Evolutionary conservation across 768 basidiomycete species (phyloP), one percentile per base, ranked within the genome.

Genomic region (Collybiopsis confluens): DNA sequence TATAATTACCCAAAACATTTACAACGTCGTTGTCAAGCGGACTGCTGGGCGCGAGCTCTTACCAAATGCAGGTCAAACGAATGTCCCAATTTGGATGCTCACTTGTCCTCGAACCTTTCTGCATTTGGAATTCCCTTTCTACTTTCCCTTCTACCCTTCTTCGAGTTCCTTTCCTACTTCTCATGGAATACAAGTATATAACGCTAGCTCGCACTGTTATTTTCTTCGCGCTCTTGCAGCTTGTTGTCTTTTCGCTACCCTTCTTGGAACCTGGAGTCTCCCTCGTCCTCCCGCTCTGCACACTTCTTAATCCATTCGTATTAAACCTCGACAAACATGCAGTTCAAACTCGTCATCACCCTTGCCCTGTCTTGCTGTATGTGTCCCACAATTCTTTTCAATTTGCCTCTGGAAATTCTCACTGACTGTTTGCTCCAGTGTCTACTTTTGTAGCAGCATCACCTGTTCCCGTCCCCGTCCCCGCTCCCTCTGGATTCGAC

Each of bases 401-500:
- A 20, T 13, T 7, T 1, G 15, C 6, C 18, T 5, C 4, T 37
- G 7, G 21, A 35, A 24, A 35, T 1, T 8, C 27, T 33, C 24
- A 27, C 15, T 16, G 15, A 11, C 35, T 15, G 4, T 30, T 46
- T 2, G 11, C 20, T 36, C 5, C 16, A 48, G 47, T 48, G 20
- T 48, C 47, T 24, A 35, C 47, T 7, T 48, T 48, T 3, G 47
- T 48, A 37, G 47, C 47, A 48, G 47, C 47, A 23, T 48, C 47
- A 37, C 47, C 47, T 23, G 23, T 48, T 5, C 47, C 47, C 16
- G 18, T 28, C 15, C 28, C 46, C 16, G 47, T 15, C 2, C 10
- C 35, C n/a, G 47, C 35, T 15, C 30, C 35, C 26, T 20, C 35
- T 36, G 47, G 35, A 35, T 35, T 23, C 33, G 38, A 16, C 38